Evolutionary conservation across 2,329 filamentous ascomycete species (phyloP).

Genomic region (Lecanicillium sp.): DNA sequence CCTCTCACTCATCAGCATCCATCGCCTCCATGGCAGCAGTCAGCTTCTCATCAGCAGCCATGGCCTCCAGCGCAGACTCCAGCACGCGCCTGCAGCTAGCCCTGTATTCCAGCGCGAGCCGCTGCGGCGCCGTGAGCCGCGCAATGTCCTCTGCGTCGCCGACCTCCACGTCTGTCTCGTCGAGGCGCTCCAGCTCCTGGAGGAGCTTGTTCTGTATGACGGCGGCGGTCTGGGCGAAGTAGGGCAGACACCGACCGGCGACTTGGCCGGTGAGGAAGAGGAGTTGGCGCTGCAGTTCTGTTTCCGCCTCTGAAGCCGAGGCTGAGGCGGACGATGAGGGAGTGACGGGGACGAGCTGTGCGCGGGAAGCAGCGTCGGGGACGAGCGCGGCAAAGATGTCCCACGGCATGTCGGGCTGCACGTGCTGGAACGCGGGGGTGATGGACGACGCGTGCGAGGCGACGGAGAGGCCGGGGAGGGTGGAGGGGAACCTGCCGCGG

Average conservation of each 20-base stretch:
- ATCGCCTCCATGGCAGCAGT: conserved; percentile 15
- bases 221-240: conserved; percentile 30
- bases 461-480: conserved; percentile 17
- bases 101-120: conserved; percentile 44
- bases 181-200: conserved; percentile 38
- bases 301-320: neutral
- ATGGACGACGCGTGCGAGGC: conserved; percentile 16
- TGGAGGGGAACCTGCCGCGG: conserved; percentile 32
- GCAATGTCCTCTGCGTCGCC: conserved; percentile 34
- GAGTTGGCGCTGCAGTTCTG: conserved; percentile 15
- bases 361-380: neutral
- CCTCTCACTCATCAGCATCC: conserved; percentile 12
- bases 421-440: conserved; percentile 39
- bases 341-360: neutral
- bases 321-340: no score
- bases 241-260: conserved; percentile 20
- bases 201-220: conserved; percentile 40
- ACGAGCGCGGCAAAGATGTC: conserved; percentile 39
- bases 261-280: conserved; percentile 28
- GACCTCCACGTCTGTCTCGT: conserved; percentile 39
- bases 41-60: conserved; percentile 27
- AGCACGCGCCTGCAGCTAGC: conserved; percentile 43
- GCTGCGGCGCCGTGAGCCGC: conserved; percentile 38
- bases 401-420: conserved; percentile 48
- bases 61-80: conserved; percentile 36